Evolutionary conservation across 139 green algal species (phyloP).

Genomic region (Coelastrella sp.): DNA sequence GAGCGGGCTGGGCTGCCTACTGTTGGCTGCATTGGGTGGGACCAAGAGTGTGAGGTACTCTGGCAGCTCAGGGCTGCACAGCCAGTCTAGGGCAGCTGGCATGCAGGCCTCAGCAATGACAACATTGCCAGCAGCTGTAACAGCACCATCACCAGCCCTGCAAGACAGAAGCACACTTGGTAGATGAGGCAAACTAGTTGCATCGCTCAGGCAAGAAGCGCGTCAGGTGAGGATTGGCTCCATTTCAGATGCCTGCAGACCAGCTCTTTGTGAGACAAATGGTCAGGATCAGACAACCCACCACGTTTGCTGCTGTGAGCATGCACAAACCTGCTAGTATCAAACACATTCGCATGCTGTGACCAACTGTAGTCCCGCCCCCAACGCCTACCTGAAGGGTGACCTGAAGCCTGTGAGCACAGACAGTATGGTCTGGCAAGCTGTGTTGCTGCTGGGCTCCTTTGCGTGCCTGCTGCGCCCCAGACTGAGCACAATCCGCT

Average conservation of each 20-base stretch:
- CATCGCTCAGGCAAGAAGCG: too few relatives aligned
- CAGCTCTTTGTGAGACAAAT: too few relatives aligned
- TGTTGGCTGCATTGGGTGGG: not conserved
- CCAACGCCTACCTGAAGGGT: constrained; percentile 30
- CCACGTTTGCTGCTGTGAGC: too few relatives aligned
- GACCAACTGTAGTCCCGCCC: too few relatives aligned
- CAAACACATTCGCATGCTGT: too few relatives aligned
- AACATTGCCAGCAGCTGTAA: constrained; percentile 26
- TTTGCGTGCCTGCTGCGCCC: constrained; percentile 49
- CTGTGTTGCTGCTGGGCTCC: constrained; percentile 41
- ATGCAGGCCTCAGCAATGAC: constrained; percentile 48
- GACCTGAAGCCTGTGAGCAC: constrained; percentile 52
- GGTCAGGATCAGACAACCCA: too few relatives aligned
- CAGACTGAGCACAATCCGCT: constrained; percentile 50
- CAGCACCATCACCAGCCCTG: not conserved
- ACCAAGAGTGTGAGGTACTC: constrained; percentile 47
- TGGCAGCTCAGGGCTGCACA: constrained; percentile 55
- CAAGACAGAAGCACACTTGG: constrained; percentile 14
- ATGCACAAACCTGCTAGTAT: too few relatives aligned
- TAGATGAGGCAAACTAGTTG: too few relatives aligned
- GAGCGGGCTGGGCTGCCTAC: constrained; percentile 1
- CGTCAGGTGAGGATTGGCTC: too few relatives aligned
- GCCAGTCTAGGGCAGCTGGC: constrained; percentile 47
- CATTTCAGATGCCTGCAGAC: too few relatives aligned
- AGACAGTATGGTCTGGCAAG: constrained; percentile 54